These are phyloP conservation scores for Nakazawaea wyomingensis DNA, from an alignment of 805 yeast genomes.

Conservation along the genomic window DNA sequence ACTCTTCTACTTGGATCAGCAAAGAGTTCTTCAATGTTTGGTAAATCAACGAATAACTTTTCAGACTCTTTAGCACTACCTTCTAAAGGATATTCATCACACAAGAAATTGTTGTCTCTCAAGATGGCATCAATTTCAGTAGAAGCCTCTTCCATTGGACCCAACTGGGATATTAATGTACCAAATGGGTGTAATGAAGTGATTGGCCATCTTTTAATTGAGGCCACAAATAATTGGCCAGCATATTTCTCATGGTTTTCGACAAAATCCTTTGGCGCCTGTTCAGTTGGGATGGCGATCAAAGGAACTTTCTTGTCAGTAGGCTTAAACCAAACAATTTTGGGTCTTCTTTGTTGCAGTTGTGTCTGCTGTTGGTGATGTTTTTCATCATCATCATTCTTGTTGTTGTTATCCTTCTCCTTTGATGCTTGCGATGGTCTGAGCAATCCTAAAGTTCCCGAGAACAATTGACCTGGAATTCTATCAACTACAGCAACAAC, in stretches of 20 bases:
- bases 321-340: constrained; percentile 98
- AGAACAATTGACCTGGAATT: constrained; percentile 92
- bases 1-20: constrained; percentile 39
- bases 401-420: constrained; percentile 48
- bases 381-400: constrained; percentile 29
- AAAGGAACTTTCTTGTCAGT: constrained; percentile 96
- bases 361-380: constrained; percentile 20
- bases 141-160: constrained; percentile 66
- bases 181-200: constrained; percentile 98
- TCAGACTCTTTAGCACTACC: constrained; percentile 19
- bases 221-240: constrained; percentile 83
- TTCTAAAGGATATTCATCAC: constrained; percentile 69
- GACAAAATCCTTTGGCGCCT: constrained; percentile 93
- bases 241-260: constrained; percentile 84
- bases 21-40: constrained; percentile 34
- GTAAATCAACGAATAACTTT: constrained; percentile 31
- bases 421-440: constrained; percentile 94
- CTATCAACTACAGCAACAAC: constrained; percentile 97
- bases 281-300: constrained; percentile 97
- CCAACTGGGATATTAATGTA: constrained; percentile 81
- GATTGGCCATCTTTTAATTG: constrained; percentile 98
- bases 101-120: constrained; percentile 78
- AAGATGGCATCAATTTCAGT: constrained; percentile 86
- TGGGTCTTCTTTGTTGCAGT: constrained; percentile 60
- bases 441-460: constrained; percentile 88